Base-by-base conservation (phyloP, 139 green algal genomes). In the Eudorina sp. region DNA sequence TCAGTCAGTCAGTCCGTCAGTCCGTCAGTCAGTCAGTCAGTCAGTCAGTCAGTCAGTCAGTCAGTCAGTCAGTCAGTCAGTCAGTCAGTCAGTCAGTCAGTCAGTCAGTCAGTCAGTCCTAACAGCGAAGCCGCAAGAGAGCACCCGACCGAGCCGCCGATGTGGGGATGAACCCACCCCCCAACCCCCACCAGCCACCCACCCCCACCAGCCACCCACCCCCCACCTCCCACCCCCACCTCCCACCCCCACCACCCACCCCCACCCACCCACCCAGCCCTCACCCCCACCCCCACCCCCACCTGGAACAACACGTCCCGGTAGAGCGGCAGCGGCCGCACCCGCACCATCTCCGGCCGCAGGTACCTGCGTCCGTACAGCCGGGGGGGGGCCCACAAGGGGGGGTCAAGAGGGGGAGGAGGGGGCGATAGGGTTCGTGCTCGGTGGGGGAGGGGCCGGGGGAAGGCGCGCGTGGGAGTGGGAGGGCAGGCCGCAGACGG, bases 241-340 rank as follows among this genome's bases (percentile, higher is more conserved):
- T 36, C 43, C 27, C 46, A 45, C 25, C 0, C 34, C 31, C 31
- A 7, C 51, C 11, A 31, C 76, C 4, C 31, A 34, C 51, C n/a
- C 23, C 51, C 16, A 0, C 0, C 2, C 34, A 3, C 3, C n/a
- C 53, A 27, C 29, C 8, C 21, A 36, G 6, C 70, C 3, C 40
- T 46, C 14, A 21, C 40, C 5, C 45, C 75, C 53, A 18, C 36
- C 77, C 53, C 11, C 36, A 1, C 53, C 7, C 81, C 4, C 36
- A 55, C 68, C 83, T 88, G 68, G 36, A 88, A 78, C 27, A 78
- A 21, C 60, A 41, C 68, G 38, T 84, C 83, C 9, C 86, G 78
- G 90, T 92, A 93, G 72, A 93, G 72, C 40, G 89, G 89, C 83
- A 90, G 85, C 41, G 84, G 89, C 84, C 84, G 75, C 51, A 88